Evolutionary conservation across 805 yeast species (phyloP), one percentile per base, ranked within the genome.

Genomic region (Candida quercuum): DNA sequence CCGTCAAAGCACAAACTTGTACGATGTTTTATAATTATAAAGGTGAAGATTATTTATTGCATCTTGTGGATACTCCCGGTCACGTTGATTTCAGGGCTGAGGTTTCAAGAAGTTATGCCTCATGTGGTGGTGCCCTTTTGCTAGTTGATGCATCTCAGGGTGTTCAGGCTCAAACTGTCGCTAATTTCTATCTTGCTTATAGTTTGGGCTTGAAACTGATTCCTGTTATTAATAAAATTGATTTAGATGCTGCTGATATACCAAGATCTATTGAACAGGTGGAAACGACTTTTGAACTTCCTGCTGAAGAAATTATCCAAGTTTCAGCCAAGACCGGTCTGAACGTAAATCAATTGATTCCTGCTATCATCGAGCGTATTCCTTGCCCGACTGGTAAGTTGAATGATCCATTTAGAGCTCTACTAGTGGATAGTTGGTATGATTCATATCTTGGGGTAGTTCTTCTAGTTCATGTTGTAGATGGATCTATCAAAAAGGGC

Each of bases 121-220:
- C 96, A 0, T 93, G 97, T 66, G 95, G 89, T 26, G 98, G 98
- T 12, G 97, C 97, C 0, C 63, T 91, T 28, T 60, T 91, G 28
- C 61, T 91, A 17, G 95, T 91, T 2, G 99, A 93, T 66, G 98
- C 98, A 2, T 73, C 91, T 2, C 97, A 93, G 54, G 98, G 98
- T 36, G 88, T 91, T 4, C 97, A 88, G 59, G 98, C 98, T 0
- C 99, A 91, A 59, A 93, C 99, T 0, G 97, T 91, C n/a, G 97
- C 99, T 18, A 91, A 93, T 59, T 91, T 86, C 61, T 86, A 82
- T 53, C 67, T 91, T 39, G 99, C 98, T 0, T 83, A 84, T 54
- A 81, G 91, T 39, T 73, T 87, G 78, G 85, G 81, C 9, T 71
- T 93, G 44, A 78, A 79, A 47, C 65, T 91, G 46, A 71, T 91